phyloP scores from a whole-genome alignment of 192 early-diverging fungal genomes.

The Geranomyces michiganensis region DNA sequence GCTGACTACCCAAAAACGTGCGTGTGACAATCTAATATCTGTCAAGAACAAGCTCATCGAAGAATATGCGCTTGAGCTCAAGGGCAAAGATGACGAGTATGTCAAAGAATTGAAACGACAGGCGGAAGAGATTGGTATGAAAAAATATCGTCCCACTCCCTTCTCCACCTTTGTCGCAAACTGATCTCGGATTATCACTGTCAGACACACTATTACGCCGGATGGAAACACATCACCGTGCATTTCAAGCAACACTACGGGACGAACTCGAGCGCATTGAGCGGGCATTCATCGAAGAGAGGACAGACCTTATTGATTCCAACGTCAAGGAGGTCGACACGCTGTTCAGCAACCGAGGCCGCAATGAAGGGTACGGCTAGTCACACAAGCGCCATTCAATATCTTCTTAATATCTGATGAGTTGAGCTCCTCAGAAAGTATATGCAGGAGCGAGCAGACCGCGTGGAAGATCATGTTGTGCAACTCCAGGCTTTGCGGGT shows the following conservation, averaged over 20 bases:
- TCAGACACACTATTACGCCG: conserved; percentile 55
- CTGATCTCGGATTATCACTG: background rate
- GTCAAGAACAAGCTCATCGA: conserved; percentile 56
- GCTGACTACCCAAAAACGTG: conserved; percentile 47
- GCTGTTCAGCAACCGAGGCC: conserved; percentile 45
- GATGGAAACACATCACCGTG: conserved; percentile 58
- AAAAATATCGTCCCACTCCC: background rate
- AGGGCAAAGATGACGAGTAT: conserved; percentile 63
- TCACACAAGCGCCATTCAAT: background rate
- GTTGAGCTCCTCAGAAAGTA: conserved; percentile 25
- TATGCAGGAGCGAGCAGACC: conserved; percentile 54
- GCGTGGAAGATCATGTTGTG: conserved; percentile 58
- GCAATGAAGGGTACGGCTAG: conserved; percentile 52
- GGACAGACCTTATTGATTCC: conserved; percentile 53
- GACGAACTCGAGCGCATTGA: conserved; percentile 63
- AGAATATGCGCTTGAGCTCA: conserved; percentile 58
- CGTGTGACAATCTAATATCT: conserved; percentile 47
- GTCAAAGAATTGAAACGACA: conserved; percentile 64
- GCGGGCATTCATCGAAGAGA: conserved; percentile 57
- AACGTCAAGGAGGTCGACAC: conserved; percentile 52
- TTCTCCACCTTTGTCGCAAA: background rate
- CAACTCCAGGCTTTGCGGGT: conserved; percentile 57
- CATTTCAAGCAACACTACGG: conserved; percentile 49
- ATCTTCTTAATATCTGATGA: background rate
- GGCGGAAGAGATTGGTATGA: conserved; percentile 62